Evolutionary conservation across 2,329 filamentous ascomycete species (phyloP).

Genomic region (Periconia sp.): DNA sequence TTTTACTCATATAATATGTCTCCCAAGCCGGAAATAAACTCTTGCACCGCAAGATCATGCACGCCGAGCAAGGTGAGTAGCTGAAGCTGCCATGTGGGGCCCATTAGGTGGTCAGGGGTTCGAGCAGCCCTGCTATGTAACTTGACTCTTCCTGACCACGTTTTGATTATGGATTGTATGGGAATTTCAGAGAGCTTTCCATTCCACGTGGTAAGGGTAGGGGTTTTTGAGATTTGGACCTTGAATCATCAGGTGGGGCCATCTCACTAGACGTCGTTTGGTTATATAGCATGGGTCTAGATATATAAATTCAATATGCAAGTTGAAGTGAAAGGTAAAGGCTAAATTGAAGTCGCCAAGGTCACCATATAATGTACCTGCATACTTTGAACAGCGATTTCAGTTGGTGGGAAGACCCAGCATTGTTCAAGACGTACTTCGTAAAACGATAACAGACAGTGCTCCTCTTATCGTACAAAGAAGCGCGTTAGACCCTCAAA

Average conservation of each 20-base stretch:
- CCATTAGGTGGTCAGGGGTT: background rate
- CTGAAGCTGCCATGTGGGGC: background rate
- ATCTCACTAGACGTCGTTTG: background rate
- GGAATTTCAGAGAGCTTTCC: too few species aligned
- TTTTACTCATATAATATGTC: constrained; percentile 8
- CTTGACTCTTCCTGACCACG: too few species aligned
- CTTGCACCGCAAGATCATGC: background rate
- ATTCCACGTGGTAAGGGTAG: too few species aligned
- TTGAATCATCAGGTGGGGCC: background rate
- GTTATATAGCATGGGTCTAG: background rate
- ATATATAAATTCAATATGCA: background rate
- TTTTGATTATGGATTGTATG: too few species aligned
- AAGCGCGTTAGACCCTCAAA: too few species aligned
- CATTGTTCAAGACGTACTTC: too few species aligned
- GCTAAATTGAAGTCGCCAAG: background rate
- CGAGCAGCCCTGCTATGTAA: too few species aligned
- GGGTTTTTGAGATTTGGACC: background rate
- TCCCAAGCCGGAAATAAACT: constrained; percentile 12
- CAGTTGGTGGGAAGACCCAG: too few species aligned
- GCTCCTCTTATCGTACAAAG: too few species aligned
- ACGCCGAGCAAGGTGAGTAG: background rate
- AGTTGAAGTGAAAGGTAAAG: background rate
- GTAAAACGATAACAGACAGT: too few species aligned
- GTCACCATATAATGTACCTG: background rate
- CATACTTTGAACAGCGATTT: background rate